A percentile compares a stretch with the other conserved stretches of the same genome.
phyloP scores from a whole-genome alignment of 495 filamentous ascomycete genomes.

The Aspergillus funiculosus region DNA sequence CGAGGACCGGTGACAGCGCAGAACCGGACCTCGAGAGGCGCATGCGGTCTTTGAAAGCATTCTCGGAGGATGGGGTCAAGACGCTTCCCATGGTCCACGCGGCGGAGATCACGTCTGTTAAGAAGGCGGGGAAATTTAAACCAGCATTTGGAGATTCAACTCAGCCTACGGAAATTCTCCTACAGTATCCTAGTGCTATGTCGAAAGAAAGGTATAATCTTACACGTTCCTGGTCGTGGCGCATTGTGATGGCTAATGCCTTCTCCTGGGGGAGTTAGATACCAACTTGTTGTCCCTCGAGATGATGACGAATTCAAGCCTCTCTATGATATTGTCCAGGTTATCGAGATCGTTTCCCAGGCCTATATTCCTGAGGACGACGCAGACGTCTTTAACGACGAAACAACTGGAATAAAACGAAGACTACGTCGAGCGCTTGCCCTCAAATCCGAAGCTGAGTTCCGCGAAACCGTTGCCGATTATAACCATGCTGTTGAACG shows the following conservation, averaged over 20 bases:
- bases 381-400: slow-evolving; percentile 61
- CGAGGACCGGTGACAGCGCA: slow-evolving; percentile 35
- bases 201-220: slow-evolving; percentile 58
- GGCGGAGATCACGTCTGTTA: slow-evolving; percentile 53
- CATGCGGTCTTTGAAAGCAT: slow-evolving; percentile 56
- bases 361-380: slow-evolving; percentile 68
- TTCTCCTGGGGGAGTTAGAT: slow-evolving; percentile 45
- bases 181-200: slow-evolving; percentile 70
- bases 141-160: slow-evolving; percentile 43
- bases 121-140: slow-evolving; percentile 44
- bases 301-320: slow-evolving; percentile 78
- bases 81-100: slow-evolving; percentile 60
- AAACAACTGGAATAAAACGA: slow-evolving; percentile 64
- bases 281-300: slow-evolving; percentile 67
- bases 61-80: slow-evolving; percentile 47
- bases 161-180: slow-evolving; percentile 46
- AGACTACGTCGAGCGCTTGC: slow-evolving; percentile 64
- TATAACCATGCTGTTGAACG: slow-evolving; percentile 67
- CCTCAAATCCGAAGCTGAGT: slow-evolving; percentile 57
- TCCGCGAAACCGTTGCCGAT: slow-evolving; percentile 60
- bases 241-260: slow-evolving; percentile 1
- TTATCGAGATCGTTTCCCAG: slow-evolving; percentile 65
- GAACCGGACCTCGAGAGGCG: slow-evolving; percentile 54
- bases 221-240: not conserved
- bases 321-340: slow-evolving; percentile 73